Conservation (phyloP, 306 rosid genomes). For the Datisca glomerata region DNA sequence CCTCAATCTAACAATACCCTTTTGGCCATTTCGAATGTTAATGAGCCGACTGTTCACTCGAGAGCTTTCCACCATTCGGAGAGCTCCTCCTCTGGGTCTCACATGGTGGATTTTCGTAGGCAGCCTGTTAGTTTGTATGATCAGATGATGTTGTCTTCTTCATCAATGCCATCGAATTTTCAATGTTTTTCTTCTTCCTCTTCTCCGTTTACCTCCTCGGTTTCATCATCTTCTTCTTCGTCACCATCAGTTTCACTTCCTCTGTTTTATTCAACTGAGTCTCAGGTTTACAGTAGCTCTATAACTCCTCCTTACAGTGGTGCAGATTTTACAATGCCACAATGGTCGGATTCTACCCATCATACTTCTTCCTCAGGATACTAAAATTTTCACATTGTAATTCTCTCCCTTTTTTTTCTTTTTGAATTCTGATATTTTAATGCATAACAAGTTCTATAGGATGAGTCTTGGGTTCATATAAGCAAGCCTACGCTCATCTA, state of each 20-base stretch:
- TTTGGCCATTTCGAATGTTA: slow-evolving; percentile 26
- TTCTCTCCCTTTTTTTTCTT: not conserved
- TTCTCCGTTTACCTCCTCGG: slow-evolving; percentile 6
- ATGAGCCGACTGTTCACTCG: slow-evolving; percentile 34
- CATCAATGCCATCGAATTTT: slow-evolving; percentile 9
- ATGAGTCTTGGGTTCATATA: not conserved
- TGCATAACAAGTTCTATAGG: too few species aligned
- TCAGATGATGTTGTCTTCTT: slow-evolving; percentile 18
- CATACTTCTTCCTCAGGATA: not conserved
- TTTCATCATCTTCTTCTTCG: slow-evolving; percentile 9
- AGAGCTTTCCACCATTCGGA: slow-evolving; percentile 15
- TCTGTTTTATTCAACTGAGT: not conserved
- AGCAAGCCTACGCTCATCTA: not conserved
- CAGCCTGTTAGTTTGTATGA: slow-evolving; percentile 14
- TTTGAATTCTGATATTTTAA: not conserved
- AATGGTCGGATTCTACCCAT: slow-evolving; percentile 1
- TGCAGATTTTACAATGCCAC: not conserved
- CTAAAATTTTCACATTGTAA: not conserved
- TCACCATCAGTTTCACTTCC: slow-evolving; percentile 7
- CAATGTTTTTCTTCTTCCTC: not conserved
- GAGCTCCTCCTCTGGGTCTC: slow-evolving; percentile 2
- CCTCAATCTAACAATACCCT: slow-evolving; percentile 15
- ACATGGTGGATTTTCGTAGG: not conserved
- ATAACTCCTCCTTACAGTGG: not conserved
- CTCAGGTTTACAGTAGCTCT: not conserved